Evolutionary conservation across 345 rosid genomes (phyloP).

Genomic region (Draba incana): DNA sequence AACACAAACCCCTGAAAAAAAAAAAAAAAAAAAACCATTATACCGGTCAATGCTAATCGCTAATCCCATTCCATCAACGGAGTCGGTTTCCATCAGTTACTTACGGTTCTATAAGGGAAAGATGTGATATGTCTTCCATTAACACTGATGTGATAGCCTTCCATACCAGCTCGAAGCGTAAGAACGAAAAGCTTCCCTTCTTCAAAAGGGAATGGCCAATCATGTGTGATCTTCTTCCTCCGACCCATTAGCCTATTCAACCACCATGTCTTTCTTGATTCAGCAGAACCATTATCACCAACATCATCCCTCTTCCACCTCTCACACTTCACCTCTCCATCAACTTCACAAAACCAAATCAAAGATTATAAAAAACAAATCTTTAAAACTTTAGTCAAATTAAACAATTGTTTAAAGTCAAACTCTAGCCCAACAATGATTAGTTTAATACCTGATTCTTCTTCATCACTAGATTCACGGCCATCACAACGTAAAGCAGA

Average conservation of each 20-base stretch:
- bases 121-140: constrained; percentile 94
- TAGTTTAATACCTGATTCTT: constrained; percentile 60
- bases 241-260: constrained; percentile 74
- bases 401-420: constrained; percentile 28
- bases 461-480: constrained; percentile 65
- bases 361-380: constrained; percentile 5
- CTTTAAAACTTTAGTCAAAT: background rate
- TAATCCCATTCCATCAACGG: background rate
- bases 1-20: constrained; percentile 75
- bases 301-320: constrained; percentile 62
- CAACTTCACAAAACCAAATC: constrained; percentile 54
- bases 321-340: constrained; percentile 86
- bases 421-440: constrained; percentile 7
- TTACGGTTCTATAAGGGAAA: constrained; percentile 89
- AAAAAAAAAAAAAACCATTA: background rate
- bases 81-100: constrained; percentile 32
- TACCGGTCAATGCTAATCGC: background rate
- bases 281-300: constrained; percentile 64
- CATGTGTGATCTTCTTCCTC: constrained; percentile 66
- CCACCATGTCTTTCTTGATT: constrained; percentile 88
- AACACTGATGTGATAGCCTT: constrained; percentile 85
- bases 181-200: constrained; percentile 86
- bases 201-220: constrained; percentile 86
- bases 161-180: constrained; percentile 89
- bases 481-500: constrained; percentile 74